phyloP scores from a whole-genome alignment of 768 basidiomycete species.

The Rhodotorula graminis region DNA sequence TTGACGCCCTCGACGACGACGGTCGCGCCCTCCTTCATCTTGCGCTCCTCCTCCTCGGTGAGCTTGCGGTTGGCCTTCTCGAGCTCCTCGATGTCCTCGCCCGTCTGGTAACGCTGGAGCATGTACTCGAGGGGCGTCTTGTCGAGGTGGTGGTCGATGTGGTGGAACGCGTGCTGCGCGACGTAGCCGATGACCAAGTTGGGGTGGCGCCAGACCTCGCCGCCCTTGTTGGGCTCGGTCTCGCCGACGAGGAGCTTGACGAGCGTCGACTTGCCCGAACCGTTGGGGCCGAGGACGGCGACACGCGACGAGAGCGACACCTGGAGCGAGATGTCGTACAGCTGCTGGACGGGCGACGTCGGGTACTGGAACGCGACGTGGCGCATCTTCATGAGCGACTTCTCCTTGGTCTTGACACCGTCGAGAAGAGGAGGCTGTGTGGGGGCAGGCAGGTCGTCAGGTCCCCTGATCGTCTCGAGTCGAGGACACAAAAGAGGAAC shows the following conservation, averaged over 20 bases:
- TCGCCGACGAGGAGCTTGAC: slow-evolving; percentile 94
- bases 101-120: slow-evolving; percentile 98
- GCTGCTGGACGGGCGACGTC: slow-evolving; percentile 70
- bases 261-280: slow-evolving; percentile 94
- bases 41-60: slow-evolving; percentile 72
- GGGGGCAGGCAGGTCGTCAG: too few species aligned
- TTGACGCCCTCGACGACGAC: slow-evolving; percentile 86
- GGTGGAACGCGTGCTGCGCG: slow-evolving; percentile 71
- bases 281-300: slow-evolving; percentile 96
- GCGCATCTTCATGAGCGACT: slow-evolving; percentile 82
- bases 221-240: slow-evolving; percentile 84
- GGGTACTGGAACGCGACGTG: slow-evolving; percentile 94
- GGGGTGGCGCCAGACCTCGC: slow-evolving; percentile 89
- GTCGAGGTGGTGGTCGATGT: slow-evolving; percentile 78
- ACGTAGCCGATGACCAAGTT: slow-evolving; percentile 92
- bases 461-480: too few species aligned
- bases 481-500: slow-evolving; percentile 51
- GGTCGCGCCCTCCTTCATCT: slow-evolving; percentile 79
- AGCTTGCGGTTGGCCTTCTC: slow-evolving; percentile 83
- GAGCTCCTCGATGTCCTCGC: slow-evolving; percentile 89
- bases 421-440: slow-evolving; percentile 87
- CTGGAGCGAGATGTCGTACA: slow-evolving; percentile 84
- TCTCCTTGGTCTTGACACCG: slow-evolving; percentile 62
- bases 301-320: slow-evolving; percentile 95
- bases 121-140: slow-evolving; percentile 96